These are phyloP conservation scores for Flaveria sonorensis DNA, from an alignment of 129 eudicot species.

Conservation along the genomic window DNA sequence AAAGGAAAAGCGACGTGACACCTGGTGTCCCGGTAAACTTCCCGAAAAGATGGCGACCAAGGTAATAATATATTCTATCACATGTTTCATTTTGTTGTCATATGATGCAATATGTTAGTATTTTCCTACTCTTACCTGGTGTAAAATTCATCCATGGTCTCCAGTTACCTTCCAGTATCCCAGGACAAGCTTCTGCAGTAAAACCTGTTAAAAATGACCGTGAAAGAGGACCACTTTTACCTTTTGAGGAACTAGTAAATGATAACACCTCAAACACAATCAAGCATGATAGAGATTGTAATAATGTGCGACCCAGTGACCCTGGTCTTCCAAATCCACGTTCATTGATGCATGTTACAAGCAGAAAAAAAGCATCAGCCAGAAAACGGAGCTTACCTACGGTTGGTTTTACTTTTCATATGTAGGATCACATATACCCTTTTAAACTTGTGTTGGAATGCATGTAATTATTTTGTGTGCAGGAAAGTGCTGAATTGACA, in stretches of 20 bases:
- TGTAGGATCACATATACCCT: slow-evolving; percentile 19
- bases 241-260: slow-evolving; percentile 77
- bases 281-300: slow-evolving; percentile 39
- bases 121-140: background rate
- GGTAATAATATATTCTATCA: slow-evolving; percentile 42
- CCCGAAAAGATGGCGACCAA: slow-evolving; percentile 48
- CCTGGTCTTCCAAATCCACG: slow-evolving; percentile 63
- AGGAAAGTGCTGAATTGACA: slow-evolving; percentile 65
- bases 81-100: background rate
- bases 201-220: slow-evolving; percentile 49
- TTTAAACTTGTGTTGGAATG: slow-evolving; percentile 5
- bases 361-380: slow-evolving; percentile 63
- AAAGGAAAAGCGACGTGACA: slow-evolving; percentile 91
- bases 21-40: slow-evolving; percentile 96
- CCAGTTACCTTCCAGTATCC: slow-evolving; percentile 47
- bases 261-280: slow-evolving; percentile 39
- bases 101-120: slow-evolving; percentile 12
- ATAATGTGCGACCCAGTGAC: slow-evolving; percentile 30
- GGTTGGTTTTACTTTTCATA: slow-evolving; percentile 43
- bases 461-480: slow-evolving; percentile 33
- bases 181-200: slow-evolving; percentile 55
- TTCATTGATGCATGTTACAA: slow-evolving; percentile 78
- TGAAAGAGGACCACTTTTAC: slow-evolving; percentile 62
- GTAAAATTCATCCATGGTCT: slow-evolving; percentile 20
- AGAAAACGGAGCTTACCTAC: slow-evolving; percentile 53